phyloP scores from a whole-genome alignment of 2,329 filamentous ascomycete species.

The Hypomyces rosellus region DNA sequence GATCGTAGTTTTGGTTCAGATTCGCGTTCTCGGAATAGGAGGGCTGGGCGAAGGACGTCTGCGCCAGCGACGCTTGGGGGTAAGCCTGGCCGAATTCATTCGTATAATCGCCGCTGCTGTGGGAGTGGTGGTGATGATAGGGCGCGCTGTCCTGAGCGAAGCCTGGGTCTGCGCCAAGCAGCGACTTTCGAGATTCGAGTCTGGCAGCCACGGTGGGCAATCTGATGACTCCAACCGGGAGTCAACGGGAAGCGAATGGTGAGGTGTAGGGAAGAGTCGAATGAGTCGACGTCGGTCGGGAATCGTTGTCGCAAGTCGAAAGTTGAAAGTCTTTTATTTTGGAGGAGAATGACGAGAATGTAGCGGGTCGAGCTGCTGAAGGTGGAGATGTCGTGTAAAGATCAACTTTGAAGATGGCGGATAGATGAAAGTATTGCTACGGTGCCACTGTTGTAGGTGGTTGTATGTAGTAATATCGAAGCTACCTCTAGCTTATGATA shows the following conservation, averaged over 20 bases:
- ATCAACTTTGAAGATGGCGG: too few relatives aligned
- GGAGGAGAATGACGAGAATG: not conserved
- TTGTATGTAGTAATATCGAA: too few relatives aligned
- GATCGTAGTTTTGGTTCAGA: constrained; percentile 25
- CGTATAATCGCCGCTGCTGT: constrained; percentile 22
- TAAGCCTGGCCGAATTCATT: constrained; percentile 29
- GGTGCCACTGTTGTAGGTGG: too few relatives aligned
- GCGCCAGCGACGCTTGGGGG: constrained; percentile 23
- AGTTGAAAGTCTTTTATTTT: not conserved
- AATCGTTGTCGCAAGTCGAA: not conserved
- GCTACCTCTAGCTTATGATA: too few relatives aligned
- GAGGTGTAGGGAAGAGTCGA: not conserved
- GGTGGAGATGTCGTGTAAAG: not conserved
- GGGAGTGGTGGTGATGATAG: constrained; percentile 18
- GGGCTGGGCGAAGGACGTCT: constrained; percentile 20
- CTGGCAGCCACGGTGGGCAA: constrained; percentile 34
- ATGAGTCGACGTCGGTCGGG: not conserved
- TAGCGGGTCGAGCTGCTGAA: not conserved
- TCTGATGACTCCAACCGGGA: constrained; percentile 30
- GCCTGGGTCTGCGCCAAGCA: constrained; percentile 33
- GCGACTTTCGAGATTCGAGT: constrained; percentile 35
- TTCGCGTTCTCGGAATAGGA: constrained; percentile 23
- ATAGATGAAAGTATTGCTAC: too few relatives aligned
- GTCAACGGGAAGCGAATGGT: constrained; percentile 18
- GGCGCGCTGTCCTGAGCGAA: constrained; percentile 28